These are phyloP conservation scores for Magnolia changhungtana DNA, from an alignment of 164 flowering plant species.

Conservation along the genomic window DNA sequence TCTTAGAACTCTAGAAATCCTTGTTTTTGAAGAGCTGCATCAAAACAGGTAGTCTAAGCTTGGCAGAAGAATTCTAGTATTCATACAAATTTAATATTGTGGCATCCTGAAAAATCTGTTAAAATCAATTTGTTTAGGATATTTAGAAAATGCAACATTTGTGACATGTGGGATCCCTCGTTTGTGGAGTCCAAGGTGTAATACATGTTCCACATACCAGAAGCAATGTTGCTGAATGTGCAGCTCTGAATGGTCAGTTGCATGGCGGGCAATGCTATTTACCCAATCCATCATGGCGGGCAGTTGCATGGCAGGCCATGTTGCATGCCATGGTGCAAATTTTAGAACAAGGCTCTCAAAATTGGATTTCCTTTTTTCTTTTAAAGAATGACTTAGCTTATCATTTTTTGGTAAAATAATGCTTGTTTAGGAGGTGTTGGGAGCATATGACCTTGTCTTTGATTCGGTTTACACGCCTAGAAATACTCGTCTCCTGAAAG, in stretches of 20 bases:
- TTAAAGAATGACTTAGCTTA: neutral
- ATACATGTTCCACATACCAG: too few species aligned
- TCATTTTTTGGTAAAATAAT: neutral
- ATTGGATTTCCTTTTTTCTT: neutral
- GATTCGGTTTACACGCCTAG: constrained; percentile 60
- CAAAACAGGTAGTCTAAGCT: too few species aligned
- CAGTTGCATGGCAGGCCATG: neutral
- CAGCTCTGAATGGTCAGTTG: too few species aligned
- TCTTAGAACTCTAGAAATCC: too few species aligned
- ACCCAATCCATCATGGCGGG: neutral
- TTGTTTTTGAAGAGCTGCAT: too few species aligned
- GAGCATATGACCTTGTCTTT: constrained; percentile 41
- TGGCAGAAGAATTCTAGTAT: too few species aligned
- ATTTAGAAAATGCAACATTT: too few species aligned
- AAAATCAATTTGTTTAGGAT: too few species aligned
- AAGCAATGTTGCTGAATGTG: too few species aligned
- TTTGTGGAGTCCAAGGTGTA: too few species aligned
- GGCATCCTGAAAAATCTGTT: neutral
- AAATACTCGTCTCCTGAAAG: constrained; percentile 41
- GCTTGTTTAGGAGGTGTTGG: constrained; percentile 33
- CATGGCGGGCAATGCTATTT: neutral
- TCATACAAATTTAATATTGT: neutral
- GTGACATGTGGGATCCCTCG: too few species aligned
- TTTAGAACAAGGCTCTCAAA: neutral
- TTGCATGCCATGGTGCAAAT: neutral